Evolutionary conservation across 257 asterid genomes (phyloP).

Genomic region (Ophiorrhiza pumila): DNA sequence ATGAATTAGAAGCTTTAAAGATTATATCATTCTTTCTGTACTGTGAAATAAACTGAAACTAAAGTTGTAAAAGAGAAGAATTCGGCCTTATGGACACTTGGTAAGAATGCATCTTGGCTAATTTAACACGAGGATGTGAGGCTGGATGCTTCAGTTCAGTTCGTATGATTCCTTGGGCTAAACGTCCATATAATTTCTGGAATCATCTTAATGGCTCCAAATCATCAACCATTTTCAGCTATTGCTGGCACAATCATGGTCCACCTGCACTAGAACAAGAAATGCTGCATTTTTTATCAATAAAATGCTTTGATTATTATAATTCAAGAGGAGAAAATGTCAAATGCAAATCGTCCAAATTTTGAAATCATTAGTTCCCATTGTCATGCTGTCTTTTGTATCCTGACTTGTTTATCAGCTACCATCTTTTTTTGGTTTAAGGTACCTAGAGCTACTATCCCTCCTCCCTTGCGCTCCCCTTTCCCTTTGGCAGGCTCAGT

Average conservation of each 20-base stretch:
- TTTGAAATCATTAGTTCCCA: not conserved
- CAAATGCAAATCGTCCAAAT: not conserved
- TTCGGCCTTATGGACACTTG: not conserved
- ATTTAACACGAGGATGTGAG: not conserved
- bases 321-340: no score
- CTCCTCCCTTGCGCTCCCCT: no score
- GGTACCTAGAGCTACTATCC: not conserved
- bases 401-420: not conserved
- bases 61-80: not conserved
- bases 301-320: no score
- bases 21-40: not conserved
- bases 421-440: not conserved
- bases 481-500: no score
- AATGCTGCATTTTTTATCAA: not conserved
- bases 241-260: not conserved
- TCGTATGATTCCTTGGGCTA: not conserved
- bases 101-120: not conserved
- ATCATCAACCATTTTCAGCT: not conserved
- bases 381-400: not conserved
- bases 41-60: not conserved
- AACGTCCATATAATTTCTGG: not conserved
- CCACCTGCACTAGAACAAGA: not conserved
- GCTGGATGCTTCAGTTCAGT: not conserved
- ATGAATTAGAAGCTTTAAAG: not conserved
- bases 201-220: not conserved